phyloP scores from a whole-genome alignment of 345 rosid species.

The Adansonia digitata region DNA sequence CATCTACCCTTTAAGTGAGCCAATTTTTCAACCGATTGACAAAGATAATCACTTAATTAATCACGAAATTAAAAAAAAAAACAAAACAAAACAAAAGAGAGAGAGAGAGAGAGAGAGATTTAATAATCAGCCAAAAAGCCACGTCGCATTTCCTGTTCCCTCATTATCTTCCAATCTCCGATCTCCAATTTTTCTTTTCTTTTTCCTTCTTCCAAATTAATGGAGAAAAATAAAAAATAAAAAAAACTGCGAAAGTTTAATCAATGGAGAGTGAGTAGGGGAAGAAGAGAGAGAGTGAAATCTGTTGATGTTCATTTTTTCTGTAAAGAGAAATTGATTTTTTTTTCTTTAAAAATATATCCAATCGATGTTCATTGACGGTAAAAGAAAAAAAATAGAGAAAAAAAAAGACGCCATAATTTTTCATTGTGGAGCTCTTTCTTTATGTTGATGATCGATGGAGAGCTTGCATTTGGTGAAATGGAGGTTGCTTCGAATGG shows the following conservation, averaged over 20 bases:
- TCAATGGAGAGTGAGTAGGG: too few relatives aligned
- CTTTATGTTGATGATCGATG: slow-evolving; percentile 11
- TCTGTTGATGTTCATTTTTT: slow-evolving; percentile 14
- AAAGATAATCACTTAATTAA: neutral
- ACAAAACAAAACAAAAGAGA: too few relatives aligned
- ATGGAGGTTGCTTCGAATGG: slow-evolving; percentile 17
- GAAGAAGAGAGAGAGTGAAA: slow-evolving; percentile 8
- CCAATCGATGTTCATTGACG: neutral
- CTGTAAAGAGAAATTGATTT: too few relatives aligned
- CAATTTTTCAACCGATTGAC: too few relatives aligned
- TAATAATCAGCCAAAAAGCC: slow-evolving; percentile 19
- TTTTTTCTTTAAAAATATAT: neutral
- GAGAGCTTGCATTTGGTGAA: slow-evolving; percentile 5
- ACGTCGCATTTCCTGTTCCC: slow-evolving; percentile 23
- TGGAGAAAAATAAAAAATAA: neutral
- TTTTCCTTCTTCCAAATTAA: neutral
- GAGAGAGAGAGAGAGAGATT: neutral
- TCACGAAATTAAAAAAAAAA: too few relatives aligned
- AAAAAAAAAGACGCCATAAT: neutral
- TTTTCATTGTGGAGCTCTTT: neutral
- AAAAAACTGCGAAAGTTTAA: slow-evolving; percentile 16
- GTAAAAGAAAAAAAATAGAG: neutral
- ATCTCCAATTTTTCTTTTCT: neutral
- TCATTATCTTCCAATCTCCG: slow-evolving; percentile 27
- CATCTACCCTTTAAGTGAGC: too few relatives aligned